Evolutionary conservation across 768 basidiomycete species (phyloP), one percentile per base, ranked within the genome.

Genomic region (Leccinellum luteum): DNA sequence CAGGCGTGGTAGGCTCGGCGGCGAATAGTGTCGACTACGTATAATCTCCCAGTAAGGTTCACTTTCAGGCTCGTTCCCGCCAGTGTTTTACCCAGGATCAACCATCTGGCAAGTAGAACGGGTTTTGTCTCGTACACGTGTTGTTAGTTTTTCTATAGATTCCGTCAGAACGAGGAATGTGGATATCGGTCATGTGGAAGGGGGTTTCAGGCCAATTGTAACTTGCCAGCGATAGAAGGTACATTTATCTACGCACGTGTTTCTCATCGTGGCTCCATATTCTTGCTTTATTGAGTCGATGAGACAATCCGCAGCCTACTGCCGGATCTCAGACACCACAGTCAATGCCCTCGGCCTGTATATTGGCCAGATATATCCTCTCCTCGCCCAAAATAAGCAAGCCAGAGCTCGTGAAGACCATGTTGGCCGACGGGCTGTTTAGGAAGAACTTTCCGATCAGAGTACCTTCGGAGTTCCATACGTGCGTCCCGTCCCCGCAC

Each of bases 401-500:
- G 0, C 73, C 69, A 21, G 75, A 73, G 14, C 70, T 65, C 0
- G 78, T 79, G 61, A 80, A 79, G 1, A 75, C 69, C 63, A 78
- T 62, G 63, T 79, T 74, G n/a, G 78, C 69, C 2, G 63, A 66
- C 28, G 69, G 68, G 14, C 59, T 70, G 25, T 48, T 64, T 3
- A 83, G 8, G 3, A 52, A 60, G 53, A 64, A 55, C 31, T 63
- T 63, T 27, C 62, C 56, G 1, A 89, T 72, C 1, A 89, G 74
- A 1, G 76, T 79, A 1, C 87, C 86, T 19, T 78, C 65, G 13
- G 74, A 52, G 62, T 79, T 77, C 80, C 83, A 85, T 6, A 86
- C 85, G 27, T 88, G 82, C 1, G 83, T 79, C 38, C 87, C 88
- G 56, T 90, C 89, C n/a, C 82, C 86, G 55, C 81, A 82, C 2